Evolutionary conservation across 495 filamentous ascomycete genomes (phyloP), one percentile per base, ranked within the genome.

Genomic region (Friedmanniomyces endolithicus): DNA sequence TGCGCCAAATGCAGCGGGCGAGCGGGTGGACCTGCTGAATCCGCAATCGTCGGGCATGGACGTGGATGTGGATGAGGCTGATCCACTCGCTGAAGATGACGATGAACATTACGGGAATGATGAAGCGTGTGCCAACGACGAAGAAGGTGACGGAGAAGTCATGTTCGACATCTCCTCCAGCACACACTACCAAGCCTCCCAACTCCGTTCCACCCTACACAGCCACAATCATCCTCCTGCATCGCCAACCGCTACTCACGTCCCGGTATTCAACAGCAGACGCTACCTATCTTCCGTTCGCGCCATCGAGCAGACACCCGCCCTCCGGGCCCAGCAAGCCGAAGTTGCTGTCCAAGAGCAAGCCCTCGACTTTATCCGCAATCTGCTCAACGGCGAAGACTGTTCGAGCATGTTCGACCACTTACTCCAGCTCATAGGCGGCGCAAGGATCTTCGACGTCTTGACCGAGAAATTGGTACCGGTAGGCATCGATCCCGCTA

Each of bases 331-430:
- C 19, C 78, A 82, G 29, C 81, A 80, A 52, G 87, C 94, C 63
- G 88, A 90, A 50, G 74, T 92, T 37, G 81, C 80, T 2, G 84
- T 95, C 16, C 90, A 96, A 65, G 87, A 95, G 58, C 88, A 97
- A 66, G 88, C 81, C 0, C 78, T 97, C 29, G 85, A 90, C 50
- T 80, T 94, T 55, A 77, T 98, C 50, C 78, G 89, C 45, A 98
- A 98, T 66, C 73, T 95, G n/a, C 83, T 95, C 58, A 83, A 81
- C 53, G 84, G 83, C 12, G 65, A 71, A 11, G 80, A 78, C 51
- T 75, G 78, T 9, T 66, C 77, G 8, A 84, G 88, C 58, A 89
- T 94, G 82, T 84, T 94, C 55, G 88, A 95, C 58, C 77, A 79
- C 53, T 67, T 96, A n/a, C 84, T 95, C 65, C 73, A 70, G 35